Evolutionary conservation across 768 basidiomycete genomes (phyloP).

Genomic region (Tulasnella sp.): DNA sequence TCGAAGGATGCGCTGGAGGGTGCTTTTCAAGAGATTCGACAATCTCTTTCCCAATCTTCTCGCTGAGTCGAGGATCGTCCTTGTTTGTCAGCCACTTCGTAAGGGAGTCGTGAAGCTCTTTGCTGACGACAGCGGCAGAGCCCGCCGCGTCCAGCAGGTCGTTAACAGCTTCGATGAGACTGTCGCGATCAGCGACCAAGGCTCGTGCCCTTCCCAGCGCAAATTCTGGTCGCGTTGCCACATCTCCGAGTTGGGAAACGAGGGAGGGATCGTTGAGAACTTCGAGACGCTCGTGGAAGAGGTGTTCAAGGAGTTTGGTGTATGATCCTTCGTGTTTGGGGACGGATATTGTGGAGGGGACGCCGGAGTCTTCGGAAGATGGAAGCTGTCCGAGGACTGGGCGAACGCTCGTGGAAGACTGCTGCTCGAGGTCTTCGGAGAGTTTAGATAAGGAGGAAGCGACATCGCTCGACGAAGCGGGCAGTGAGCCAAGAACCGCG

Average conservation of each 20-base stretch:
- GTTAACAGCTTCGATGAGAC: slow-evolving; percentile 57
- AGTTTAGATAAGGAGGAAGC: slow-evolving; percentile 38
- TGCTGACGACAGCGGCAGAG: slow-evolving; percentile 28
- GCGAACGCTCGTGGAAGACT: slow-evolving; percentile 23
- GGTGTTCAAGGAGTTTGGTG: slow-evolving; percentile 73
- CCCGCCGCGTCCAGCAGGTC: slow-evolving; percentile 49
- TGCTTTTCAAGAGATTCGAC: slow-evolving; percentile 40
- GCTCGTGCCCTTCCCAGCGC: slow-evolving; percentile 87
- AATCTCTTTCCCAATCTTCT: slow-evolving; percentile 50
- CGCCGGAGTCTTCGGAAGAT: slow-evolving; percentile 26
- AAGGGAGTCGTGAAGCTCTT: slow-evolving; percentile 61
- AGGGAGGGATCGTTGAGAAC: slow-evolving; percentile 77
- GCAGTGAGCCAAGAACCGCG: slow-evolving; percentile 50
- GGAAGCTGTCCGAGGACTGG: slow-evolving; percentile 31
- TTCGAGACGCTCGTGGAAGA: slow-evolving; percentile 73
- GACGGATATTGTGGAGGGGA: slow-evolving; percentile 46
- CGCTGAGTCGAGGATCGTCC: slow-evolving; percentile 60
- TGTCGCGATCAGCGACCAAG: slow-evolving; percentile 63
- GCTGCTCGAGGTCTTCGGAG: slow-evolving; percentile 30
- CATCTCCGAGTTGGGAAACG: slow-evolving; percentile 56
- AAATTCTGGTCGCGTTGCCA: slow-evolving; percentile 88
- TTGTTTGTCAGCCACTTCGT: slow-evolving; percentile 72
- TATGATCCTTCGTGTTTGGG: slow-evolving; percentile 89
- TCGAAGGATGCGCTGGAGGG: slow-evolving; percentile 34
- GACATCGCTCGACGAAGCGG: slow-evolving; percentile 31